Percentiles rank a stretch among this genome's conserved stretches.
Conservation (phyloP, 1,139 yeast genomes). For the Kazachstania sp. region DNA sequence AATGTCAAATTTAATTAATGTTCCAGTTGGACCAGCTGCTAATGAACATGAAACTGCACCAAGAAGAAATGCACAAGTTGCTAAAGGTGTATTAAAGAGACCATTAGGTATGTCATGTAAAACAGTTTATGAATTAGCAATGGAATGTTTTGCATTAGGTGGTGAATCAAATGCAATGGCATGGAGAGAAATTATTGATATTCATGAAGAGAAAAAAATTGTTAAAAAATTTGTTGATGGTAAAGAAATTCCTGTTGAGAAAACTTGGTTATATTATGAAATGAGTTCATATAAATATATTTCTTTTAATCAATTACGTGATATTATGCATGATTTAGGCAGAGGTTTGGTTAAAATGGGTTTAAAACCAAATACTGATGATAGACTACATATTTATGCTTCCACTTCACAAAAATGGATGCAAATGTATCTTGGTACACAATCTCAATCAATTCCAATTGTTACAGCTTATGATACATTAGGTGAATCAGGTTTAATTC, state of each 20-base stretch:
- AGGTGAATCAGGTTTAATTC: constrained; percentile 86
- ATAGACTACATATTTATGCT: constrained; percentile 76
- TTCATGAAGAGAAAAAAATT: constrained; percentile 68
- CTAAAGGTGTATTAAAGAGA: constrained; percentile 43
- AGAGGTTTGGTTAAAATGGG: constrained; percentile 74
- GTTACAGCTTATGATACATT: constrained; percentile 97
- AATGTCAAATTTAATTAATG: constrained; percentile 28
- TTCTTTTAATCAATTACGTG: constrained; percentile 50
- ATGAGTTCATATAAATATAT: constrained; percentile 59
- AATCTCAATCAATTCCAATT: constrained; percentile 71
- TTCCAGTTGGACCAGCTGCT: constrained; percentile 68
- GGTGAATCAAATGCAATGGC: constrained; percentile 57
- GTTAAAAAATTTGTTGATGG: constrained; percentile 75
- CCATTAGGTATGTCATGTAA: constrained; percentile 52
- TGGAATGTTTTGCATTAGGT: constrained; percentile 54
- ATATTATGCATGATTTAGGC: constrained; percentile 49
- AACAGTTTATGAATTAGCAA: constrained; percentile 62
- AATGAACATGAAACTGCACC: constrained; percentile 87
- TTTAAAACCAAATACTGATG: constrained; percentile 50
- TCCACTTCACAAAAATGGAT: constrained; percentile 84
- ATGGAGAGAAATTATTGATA: constrained; percentile 65
- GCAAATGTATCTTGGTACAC: constrained; percentile 72
- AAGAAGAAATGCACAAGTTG: constrained; percentile 54
- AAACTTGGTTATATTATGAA: constrained; percentile 85
- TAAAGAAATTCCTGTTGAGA: constrained; percentile 57